phyloP scores from a whole-genome alignment of 495 filamentous ascomycete species.

The Hypomontagnella submonticulosa region DNA sequence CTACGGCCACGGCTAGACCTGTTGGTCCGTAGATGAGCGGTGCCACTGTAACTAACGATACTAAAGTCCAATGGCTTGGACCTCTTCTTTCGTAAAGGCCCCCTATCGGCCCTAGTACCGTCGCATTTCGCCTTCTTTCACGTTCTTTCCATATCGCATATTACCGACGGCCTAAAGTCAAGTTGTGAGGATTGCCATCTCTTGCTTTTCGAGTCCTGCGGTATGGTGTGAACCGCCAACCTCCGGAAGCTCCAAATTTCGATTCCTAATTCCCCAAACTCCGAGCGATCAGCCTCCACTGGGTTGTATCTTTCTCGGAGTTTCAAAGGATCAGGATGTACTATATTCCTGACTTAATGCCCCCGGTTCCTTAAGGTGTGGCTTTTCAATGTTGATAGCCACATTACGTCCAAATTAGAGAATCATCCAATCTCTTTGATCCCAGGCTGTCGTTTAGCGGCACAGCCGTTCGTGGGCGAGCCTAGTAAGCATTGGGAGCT shows the following conservation, averaged over 20 bases:
- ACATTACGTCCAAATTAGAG: conserved; percentile 17
- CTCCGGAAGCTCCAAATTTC: conserved; percentile 12
- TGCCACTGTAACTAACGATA: conserved; percentile 11
- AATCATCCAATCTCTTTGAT: conserved; percentile 16
- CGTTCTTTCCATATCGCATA: neutral
- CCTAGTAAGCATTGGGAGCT: conserved; percentile 2
- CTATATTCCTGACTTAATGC: conserved; percentile 17
- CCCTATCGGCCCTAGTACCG: neutral
- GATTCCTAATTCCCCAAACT: conserved; percentile 19
- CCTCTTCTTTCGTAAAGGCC: conserved; percentile 3
- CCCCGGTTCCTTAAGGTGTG: conserved; percentile 13
- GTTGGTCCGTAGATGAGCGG: conserved; percentile 2
- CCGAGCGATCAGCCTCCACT: conserved; percentile 26
- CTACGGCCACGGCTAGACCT: neutral
- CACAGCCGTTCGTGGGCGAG: conserved; percentile 1
- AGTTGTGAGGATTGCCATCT: neutral
- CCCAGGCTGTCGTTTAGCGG: conserved; percentile 8
- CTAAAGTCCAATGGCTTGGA: conserved; percentile 12
- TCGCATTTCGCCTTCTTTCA: conserved; percentile 4
- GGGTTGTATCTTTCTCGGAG: conserved; percentile 21
- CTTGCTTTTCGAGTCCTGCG: conserved; percentile 3
- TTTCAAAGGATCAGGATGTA: conserved; percentile 21
- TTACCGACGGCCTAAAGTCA: neutral
- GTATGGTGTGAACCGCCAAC: conserved; percentile 6
- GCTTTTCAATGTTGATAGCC: neutral